Conservation (phyloP, 73 alveolate genomes). For the Blepharisma japonicum region DNA sequence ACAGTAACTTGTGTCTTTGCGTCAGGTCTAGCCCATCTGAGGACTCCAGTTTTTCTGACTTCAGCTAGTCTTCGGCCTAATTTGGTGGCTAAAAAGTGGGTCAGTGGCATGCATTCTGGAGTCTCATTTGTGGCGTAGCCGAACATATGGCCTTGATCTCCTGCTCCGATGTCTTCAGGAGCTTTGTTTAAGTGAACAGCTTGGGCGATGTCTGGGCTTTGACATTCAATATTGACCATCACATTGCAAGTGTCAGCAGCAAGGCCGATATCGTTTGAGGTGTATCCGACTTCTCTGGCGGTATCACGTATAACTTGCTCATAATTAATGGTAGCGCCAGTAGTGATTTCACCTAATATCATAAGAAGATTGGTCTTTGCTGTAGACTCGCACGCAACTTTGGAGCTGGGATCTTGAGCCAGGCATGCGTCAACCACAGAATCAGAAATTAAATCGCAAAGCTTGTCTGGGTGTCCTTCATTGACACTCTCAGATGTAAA, state of each 20-base stretch:
- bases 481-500: conserved; percentile 97
- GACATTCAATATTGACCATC: conserved; percentile 68
- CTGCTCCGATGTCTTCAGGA: conserved; percentile 96
- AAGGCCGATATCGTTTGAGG: conserved; percentile 87
- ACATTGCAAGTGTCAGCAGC: conserved; percentile 71
- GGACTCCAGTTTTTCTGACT: conserved; percentile 78
- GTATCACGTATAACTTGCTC: conserved; percentile 88
- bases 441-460: conserved; percentile 96
- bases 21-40: conserved; percentile 97
- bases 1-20: conserved; percentile 97
- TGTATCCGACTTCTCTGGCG: conserved; percentile 90
- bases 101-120: conserved; percentile 89
- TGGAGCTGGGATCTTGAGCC: conserved; percentile 86
- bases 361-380: conserved; percentile 88
- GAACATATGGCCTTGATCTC: conserved; percentile 99
- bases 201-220: conserved; percentile 85
- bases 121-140: conserved; percentile 99
- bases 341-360: conserved; percentile 93
- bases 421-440: conserved; percentile 95
- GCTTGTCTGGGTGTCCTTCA: conserved; percentile 99
- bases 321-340: conserved; percentile 71
- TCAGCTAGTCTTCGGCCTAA: conserved; percentile 85
- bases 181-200: conserved; percentile 91
- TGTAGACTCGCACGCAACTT: conserved; percentile 93
- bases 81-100: conserved; percentile 88